Conservation (phyloP, 2,329 filamentous ascomycete genomes). For the Beauveria australis region DNA sequence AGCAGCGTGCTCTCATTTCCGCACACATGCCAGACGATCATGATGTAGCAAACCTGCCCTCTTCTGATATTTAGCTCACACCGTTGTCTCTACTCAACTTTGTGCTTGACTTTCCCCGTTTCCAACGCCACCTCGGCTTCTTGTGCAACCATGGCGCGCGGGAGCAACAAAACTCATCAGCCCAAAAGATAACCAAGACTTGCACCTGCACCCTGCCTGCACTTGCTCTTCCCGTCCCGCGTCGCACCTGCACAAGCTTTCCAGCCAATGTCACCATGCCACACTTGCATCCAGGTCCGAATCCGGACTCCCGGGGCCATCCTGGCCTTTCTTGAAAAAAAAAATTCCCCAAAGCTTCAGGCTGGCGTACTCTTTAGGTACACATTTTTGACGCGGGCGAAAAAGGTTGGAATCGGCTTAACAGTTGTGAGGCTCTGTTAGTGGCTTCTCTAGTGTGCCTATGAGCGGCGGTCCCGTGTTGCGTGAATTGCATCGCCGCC, state of each 20-base stretch:
- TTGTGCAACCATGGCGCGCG: too few relatives aligned
- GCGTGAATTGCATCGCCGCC: neutral
- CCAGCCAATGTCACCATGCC: neutral
- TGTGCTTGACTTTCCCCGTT: too few relatives aligned
- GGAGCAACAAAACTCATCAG: neutral
- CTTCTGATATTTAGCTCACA: too few relatives aligned
- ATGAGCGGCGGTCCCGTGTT: neutral
- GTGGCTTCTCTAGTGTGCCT: neutral
- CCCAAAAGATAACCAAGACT: neutral
- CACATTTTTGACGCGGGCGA: neutral
- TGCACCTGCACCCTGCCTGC: neutral
- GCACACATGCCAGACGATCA: too few relatives aligned
- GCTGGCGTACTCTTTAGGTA: neutral
- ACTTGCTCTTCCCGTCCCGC: neutral
- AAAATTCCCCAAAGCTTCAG: neutral
- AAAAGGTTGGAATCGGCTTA: constrained; percentile 9
- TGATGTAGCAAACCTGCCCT: too few relatives aligned
- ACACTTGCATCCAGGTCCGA: neutral
- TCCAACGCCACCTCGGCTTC: too few relatives aligned
- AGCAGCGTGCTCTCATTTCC: neutral
- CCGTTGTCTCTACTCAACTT: too few relatives aligned
- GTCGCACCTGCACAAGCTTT: neutral
- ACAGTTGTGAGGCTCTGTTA: neutral
- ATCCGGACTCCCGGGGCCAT: neutral
- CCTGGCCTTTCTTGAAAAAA: neutral